Conservation (phyloP, 2,329 filamentous ascomycete genomes). For the Paecilomyces sp. region DNA sequence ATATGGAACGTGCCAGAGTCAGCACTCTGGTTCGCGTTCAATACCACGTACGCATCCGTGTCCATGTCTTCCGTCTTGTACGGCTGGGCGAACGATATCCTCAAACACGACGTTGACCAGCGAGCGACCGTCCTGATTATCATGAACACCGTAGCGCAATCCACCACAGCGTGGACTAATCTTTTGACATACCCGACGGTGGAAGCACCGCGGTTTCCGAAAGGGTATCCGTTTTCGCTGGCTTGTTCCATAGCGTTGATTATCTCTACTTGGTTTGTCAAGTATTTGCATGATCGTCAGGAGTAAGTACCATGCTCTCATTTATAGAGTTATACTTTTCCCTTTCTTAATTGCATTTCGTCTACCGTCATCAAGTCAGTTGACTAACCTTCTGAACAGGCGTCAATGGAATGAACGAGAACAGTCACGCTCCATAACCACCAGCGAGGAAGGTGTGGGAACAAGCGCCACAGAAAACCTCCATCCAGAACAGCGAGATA, state of each 20-base stretch:
- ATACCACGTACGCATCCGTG: constrained; percentile 42
- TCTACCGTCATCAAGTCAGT: not conserved
- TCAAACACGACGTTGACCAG: constrained; percentile 35
- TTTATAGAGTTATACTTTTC: not conserved
- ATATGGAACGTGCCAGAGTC: constrained; percentile 52
- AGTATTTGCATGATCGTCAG: not conserved
- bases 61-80: constrained; percentile 51
- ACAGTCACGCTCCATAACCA: not conserved
- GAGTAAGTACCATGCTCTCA: not conserved
- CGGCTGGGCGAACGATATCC: constrained; percentile 47
- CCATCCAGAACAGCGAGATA: not conserved
- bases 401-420: not conserved
- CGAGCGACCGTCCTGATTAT: constrained; percentile 45
- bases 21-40: constrained; percentile 49
- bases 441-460: not conserved
- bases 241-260: constrained; percentile 6
- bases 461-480: not conserved
- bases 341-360: not conserved
- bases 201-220: constrained; percentile 36
- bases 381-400: not conserved
- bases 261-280: not conserved
- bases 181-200: constrained; percentile 45
- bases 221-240: constrained; percentile 37
- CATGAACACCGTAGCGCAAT: constrained; percentile 49
- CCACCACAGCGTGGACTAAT: constrained; percentile 50